Conservation (phyloP, 805 yeast species). For the Saccharomyces kudriavzevii region DNA sequence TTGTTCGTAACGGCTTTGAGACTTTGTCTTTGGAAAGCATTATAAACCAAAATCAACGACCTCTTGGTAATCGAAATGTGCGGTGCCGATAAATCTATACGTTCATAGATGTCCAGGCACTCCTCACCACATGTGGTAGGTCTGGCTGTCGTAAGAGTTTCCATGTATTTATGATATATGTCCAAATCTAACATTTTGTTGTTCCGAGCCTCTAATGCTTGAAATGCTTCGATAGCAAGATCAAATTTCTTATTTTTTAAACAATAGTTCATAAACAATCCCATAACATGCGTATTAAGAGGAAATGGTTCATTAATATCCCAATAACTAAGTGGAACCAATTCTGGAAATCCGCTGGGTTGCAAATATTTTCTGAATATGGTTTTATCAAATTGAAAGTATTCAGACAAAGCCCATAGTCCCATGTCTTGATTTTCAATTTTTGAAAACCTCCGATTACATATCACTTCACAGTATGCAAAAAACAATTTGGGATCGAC, state of each 20-base stretch:
- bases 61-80: conserved; percentile 9
- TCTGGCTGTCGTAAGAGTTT: conserved; percentile 4
- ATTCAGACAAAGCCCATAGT: conserved; percentile 5
- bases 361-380: conserved; percentile 13
- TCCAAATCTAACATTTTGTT: conserved; percentile 14
- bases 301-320: conserved; percentile 8
- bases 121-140: conserved; percentile 15
- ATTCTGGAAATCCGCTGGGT: not conserved
- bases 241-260: conserved; percentile 10
- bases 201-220: conserved; percentile 1
- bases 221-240: conserved; percentile 14
- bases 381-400: not conserved
- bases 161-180: conserved; percentile 15
- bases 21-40: conserved; percentile 22
- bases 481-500: conserved; percentile 21
- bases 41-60: conserved; percentile 17
- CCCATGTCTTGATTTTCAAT: conserved; percentile 11
- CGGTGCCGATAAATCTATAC: conserved; percentile 8
- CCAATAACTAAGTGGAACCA: conserved; percentile 12
- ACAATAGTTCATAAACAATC: conserved; percentile 17
- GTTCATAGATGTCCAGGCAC: conserved; percentile 10
- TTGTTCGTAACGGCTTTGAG: conserved; percentile 9
- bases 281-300: conserved; percentile 12
- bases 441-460: conserved; percentile 2
- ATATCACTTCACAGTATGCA: conserved; percentile 11